Base-by-base conservation (phyloP, 371 early-diverging fungal genomes). In the Syncephalis plumigaleata region DNA sequence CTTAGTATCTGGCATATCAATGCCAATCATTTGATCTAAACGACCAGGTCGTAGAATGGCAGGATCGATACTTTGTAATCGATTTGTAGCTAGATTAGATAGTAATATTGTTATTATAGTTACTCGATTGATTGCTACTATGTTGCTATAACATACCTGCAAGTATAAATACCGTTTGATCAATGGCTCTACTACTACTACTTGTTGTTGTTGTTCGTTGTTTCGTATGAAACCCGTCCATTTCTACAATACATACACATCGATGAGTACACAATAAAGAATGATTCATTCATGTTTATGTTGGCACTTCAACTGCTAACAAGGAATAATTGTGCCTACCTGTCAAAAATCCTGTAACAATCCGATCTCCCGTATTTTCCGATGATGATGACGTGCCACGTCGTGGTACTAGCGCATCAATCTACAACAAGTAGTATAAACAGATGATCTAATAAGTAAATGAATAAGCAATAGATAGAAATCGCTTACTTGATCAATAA, bases 31-130 rank as follows among this genome's bases (percentile, higher is more conserved):
- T 42, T 98, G 69, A 57, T 99, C 99, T 49, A 99, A 64, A 52
- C 99, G 81, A 43, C 99, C 99, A 18, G 99, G 98, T 50, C 99
- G 73, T 56, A 99, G 64, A 48, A 99, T 69, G 13, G 99, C 99
- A 27, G 98, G 98, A 63, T 99, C 99, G 42, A 99, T 68, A 23
- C 97, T 98, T 59, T 99, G 98, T 3, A 98, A 98, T 43, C 99
- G 79, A 69, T 99, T 99, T 26, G 99, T 99, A 13, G 99, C 99
- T 98, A 99, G 98, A 59, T 98, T 99, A 43, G 98, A 66, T 67
- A 98, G 98, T 39, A 96, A 95, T 61, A 90, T 70, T 98, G 99
- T 69, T 96, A 97, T 52, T 98, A 65, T 43, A 98, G 74, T 80
- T 71, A 39, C 11, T 16, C 45, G 15, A 40, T 8, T 40, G 21